Evolutionary conservation across 2,329 filamentous ascomycete genomes (phyloP).

Genomic region (Fusarium solani-melongenae): DNA sequence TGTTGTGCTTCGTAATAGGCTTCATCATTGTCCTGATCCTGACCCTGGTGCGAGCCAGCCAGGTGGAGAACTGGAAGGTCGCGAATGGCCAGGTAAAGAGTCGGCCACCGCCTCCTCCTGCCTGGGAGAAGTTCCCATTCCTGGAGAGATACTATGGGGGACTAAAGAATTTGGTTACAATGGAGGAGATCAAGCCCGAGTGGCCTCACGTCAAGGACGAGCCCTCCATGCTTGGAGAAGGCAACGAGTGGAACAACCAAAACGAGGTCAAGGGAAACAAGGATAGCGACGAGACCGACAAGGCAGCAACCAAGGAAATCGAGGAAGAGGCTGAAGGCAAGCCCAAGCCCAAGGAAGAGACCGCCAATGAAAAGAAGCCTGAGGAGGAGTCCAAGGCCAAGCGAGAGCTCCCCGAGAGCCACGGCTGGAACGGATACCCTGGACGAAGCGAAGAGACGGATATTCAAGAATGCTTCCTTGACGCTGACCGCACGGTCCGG

Average conservation of each 20-base stretch:
- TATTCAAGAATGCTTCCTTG: constrained; percentile 83
- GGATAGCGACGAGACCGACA: constrained; percentile 31
- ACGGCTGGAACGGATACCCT: constrained; percentile 49
- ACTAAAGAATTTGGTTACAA: constrained; percentile 75
- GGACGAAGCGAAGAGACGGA: constrained; percentile 55
- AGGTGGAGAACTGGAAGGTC: constrained; percentile 72
- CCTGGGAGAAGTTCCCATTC: constrained; percentile 89
- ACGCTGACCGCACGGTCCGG: constrained; percentile 71
- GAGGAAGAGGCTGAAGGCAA: constrained; percentile 25
- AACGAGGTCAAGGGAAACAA: constrained; percentile 27
- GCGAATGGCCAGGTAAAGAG: constrained; percentile 61
- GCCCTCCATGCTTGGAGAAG: constrained; percentile 46
- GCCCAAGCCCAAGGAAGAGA: constrained; percentile 8
- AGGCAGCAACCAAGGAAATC: constrained; percentile 30
- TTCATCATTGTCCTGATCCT: constrained; percentile 82
- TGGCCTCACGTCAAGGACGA: constrained; percentile 78
- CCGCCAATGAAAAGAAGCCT: constrained; percentile 11
- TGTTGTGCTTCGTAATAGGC: constrained; percentile 77
- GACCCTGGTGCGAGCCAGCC: constrained; percentile 78
- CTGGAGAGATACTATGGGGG: constrained; percentile 92
- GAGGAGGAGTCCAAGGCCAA: constrained; percentile 27
- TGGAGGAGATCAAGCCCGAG: constrained; percentile 77
- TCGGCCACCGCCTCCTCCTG: constrained; percentile 69
- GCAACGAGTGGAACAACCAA: constrained; percentile 30
- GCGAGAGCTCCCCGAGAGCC: constrained; percentile 43